Base-by-base conservation (phyloP, 2,329 filamentous ascomycete genomes). In the Ophiostoma pallidulum region DNA sequence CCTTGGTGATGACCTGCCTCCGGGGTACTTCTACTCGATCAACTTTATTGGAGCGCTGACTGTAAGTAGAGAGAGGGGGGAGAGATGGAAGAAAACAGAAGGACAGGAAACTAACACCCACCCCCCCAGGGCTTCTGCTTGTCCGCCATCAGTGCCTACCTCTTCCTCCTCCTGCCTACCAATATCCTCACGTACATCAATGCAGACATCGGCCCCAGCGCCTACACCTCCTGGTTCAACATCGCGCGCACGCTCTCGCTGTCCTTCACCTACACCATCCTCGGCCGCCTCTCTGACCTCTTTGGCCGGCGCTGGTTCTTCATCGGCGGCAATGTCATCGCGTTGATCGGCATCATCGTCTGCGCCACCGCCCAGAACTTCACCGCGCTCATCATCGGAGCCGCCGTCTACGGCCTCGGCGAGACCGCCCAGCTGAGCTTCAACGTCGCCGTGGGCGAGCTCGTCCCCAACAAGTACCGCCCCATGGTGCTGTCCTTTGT, bases 381-480 rank as follows among this genome's bases (percentile, higher is more conserved):
- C 26, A 57, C 64, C 42, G 56, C 56, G 1, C 56, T 67, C 37
- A 66, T 67, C 36, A 48, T 60, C 10, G 64, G 63, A 16, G 61
- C 58, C 31, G 63, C 60, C 3, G 51, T 67, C 5, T 63, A 63
- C 37, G 65, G 65, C 4, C 43, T 66, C n/a, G 64, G 61, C 8
- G 64, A 62, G 53, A 64, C 64, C 0, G 60, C 61, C 7, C 64
- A 66, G 55, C 54, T 66, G 44, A 63, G 59, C 28, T 66, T 64
- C 52, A 64, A 65, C 33, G 60, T 65, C 10, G 62, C 62, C 7
- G 57, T 69, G 12, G 62, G 64, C 19, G 67, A 70, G 55, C 55
- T 70, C 20, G 62, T 69, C 14, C 66, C 66, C 16, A 68, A 67
- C 57, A 69, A 68, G 57, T 66, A 67, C 48, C 62, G 66, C 4